phyloP scores from a whole-genome alignment of 164 flowering plant species.

The Berberis vulgaris region DNA sequence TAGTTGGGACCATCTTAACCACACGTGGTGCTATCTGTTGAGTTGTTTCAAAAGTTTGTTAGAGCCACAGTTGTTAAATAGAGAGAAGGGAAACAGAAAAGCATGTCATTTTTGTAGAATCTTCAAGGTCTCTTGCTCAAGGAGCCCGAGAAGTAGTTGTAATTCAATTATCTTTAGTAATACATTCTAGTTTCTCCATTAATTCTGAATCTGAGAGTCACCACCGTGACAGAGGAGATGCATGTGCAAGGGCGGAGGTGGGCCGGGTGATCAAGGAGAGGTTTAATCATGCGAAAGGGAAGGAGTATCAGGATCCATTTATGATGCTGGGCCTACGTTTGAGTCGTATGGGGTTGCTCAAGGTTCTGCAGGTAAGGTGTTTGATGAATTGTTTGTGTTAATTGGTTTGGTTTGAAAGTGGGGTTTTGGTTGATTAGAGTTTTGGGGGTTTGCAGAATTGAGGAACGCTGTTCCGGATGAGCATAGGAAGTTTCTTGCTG shows the following conservation, averaged over 20 bases:
- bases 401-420: background rate
- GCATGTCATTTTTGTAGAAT: too few species aligned
- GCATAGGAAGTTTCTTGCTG: conserved; percentile 79
- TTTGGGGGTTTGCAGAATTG: conserved; percentile 41
- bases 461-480: conserved; percentile 83
- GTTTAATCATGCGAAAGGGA: conserved; percentile 41
- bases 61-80: too few species aligned
- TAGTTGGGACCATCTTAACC: too few species aligned
- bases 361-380: conserved; percentile 73
- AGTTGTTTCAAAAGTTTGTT: too few species aligned
- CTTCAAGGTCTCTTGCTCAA: too few species aligned
- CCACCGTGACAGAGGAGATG: conserved; percentile 23
- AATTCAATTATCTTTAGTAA: too few species aligned
- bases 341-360: conserved; percentile 83
- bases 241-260: conserved; percentile 89
- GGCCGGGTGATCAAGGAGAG: conserved; percentile 64
- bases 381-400: background rate
- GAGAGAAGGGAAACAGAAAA: too few species aligned
- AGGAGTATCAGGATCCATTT: conserved; percentile 69
- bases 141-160: too few species aligned
- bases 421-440: background rate
- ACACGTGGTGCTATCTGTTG: too few species aligned
- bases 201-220: too few species aligned
- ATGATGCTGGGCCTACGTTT: conserved; percentile 84
- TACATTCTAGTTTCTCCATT: too few species aligned